Percentiles rank a stretch among this genome's conserved stretches.
Conservation (phyloP, 2,329 filamentous ascomycete species). For the Talaromyces sp. region DNA sequence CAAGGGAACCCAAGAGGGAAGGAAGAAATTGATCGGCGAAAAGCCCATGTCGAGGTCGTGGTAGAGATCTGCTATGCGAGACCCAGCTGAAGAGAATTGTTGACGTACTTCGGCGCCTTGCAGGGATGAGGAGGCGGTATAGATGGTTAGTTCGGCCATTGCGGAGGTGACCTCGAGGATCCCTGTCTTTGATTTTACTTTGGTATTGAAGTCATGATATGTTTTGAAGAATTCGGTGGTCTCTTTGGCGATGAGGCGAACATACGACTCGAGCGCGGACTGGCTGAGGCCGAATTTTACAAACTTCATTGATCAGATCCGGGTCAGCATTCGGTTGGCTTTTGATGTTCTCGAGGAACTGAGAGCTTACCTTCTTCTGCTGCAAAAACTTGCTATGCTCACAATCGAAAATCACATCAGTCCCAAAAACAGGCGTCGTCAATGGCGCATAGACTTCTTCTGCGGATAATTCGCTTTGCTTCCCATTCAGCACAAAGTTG, state of each 20-base stretch:
- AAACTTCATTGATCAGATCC: conserved; percentile 38
- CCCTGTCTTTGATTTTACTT: conserved; percentile 59
- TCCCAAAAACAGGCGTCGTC: conserved; percentile 69
- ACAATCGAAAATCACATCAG: conserved; percentile 86
- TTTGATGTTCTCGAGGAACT: background rate
- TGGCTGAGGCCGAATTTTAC: conserved; percentile 63
- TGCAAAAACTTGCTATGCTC: conserved; percentile 92
- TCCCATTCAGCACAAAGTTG: conserved; percentile 88
- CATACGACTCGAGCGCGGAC: conserved; percentile 65
- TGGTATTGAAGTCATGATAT: conserved; percentile 56
- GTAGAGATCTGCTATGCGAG: conserved; percentile 75
- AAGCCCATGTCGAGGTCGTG: conserved; percentile 90
- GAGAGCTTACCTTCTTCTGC: conserved; percentile 73
- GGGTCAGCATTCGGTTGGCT: background rate
- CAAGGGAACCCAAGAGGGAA: conserved; percentile 77
- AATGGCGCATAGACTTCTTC: conserved; percentile 86
- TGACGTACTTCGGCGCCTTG: conserved; percentile 80
- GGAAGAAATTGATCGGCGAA: conserved; percentile 82
- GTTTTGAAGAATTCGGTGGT: conserved; percentile 69
- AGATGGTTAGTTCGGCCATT: conserved; percentile 85
- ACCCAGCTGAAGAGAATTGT: conserved; percentile 61
- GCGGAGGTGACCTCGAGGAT: conserved; percentile 68
- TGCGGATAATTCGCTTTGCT: conserved; percentile 82
- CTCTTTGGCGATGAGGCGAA: conserved; percentile 73
- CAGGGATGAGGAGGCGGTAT: conserved; percentile 79